These are phyloP conservation scores for Trichoderma guizhouense DNA, from an alignment of 2,329 filamentous ascomycete species.

Conservation along the genomic window DNA sequence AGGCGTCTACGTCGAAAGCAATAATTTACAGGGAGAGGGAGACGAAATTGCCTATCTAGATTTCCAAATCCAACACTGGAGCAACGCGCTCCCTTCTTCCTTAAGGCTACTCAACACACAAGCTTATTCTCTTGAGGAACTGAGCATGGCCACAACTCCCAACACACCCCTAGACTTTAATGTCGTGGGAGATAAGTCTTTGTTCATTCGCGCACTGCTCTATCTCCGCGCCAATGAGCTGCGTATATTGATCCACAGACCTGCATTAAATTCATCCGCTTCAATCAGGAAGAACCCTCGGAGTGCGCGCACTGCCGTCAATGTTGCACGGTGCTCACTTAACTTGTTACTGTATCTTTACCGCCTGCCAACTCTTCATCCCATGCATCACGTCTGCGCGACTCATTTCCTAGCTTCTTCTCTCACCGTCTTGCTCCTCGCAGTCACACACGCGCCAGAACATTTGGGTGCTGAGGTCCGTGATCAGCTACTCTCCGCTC, in stretches of 20 bases:
- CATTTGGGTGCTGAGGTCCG: not conserved
- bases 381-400: not conserved
- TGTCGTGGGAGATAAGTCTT: not conserved
- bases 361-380: not conserved
- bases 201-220: not conserved
- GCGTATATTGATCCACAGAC: not conserved
- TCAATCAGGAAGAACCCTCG: not conserved
- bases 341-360: not conserved
- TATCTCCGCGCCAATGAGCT: not conserved
- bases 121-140: rapidly evolving
- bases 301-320: not conserved
- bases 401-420: not conserved
- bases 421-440: not conserved
- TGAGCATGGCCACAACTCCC: not conserved
- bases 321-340: not conserved
- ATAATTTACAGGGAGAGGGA: not conserved
- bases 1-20: not conserved
- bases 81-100: not conserved
- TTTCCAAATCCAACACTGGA: not conserved
- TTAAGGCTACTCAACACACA: not conserved
- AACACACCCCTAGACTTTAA: not conserved
- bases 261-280: not conserved
- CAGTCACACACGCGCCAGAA: not conserved
- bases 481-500: not conserved
- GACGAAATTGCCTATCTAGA: not conserved